A percentile compares a stretch with the other conserved stretches of the same genome.
Conservation (phyloP, 768 basidiomycete species). For the Tulasnella calospora region DNA sequence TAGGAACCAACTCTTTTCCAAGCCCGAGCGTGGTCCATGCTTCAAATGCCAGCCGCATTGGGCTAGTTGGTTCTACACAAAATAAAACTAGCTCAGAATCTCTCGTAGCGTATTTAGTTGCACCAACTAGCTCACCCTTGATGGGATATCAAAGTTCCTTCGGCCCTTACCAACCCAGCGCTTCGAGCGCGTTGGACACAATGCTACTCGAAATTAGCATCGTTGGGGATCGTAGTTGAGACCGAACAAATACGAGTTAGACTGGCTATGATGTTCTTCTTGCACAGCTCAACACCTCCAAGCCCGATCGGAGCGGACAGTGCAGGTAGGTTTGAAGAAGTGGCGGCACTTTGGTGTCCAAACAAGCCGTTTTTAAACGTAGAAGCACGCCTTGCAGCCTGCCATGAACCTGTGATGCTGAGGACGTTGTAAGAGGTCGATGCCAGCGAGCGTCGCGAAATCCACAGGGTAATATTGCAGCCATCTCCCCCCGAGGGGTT, state of each 20-base stretch:
- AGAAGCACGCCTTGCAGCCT: not conserved
- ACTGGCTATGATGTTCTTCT: constrained; percentile 42
- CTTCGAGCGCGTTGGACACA: constrained; percentile 42
- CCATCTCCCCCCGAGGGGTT: not conserved
- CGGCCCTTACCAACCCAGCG: constrained; percentile 42
- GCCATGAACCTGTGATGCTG: not conserved
- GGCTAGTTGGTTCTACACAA: constrained; percentile 43
- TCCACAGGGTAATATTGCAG: not conserved
- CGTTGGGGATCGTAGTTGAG: constrained; percentile 39
- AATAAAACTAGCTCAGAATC: not conserved
- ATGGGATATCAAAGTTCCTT: constrained; percentile 41
- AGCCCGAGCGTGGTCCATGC: constrained; percentile 41
- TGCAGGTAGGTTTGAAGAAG: not conserved
- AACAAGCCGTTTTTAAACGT: not conserved
- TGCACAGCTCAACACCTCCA: constrained; percentile 39
- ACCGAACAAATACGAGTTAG: constrained; percentile 43
- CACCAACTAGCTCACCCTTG: constrained; percentile 40
- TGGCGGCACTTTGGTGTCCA: not conserved
- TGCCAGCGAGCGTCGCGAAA: not conserved
- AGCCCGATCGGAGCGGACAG: constrained; percentile 36
- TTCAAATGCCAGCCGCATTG: constrained; percentile 48
- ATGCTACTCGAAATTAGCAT: constrained; percentile 42
- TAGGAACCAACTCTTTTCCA: constrained; percentile 39
- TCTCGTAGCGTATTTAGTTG: not conserved
- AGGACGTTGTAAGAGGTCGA: not conserved